These are phyloP conservation scores for Tulasnella sp. DNA, from an alignment of 768 basidiomycete species.

Conservation along the genomic window DNA sequence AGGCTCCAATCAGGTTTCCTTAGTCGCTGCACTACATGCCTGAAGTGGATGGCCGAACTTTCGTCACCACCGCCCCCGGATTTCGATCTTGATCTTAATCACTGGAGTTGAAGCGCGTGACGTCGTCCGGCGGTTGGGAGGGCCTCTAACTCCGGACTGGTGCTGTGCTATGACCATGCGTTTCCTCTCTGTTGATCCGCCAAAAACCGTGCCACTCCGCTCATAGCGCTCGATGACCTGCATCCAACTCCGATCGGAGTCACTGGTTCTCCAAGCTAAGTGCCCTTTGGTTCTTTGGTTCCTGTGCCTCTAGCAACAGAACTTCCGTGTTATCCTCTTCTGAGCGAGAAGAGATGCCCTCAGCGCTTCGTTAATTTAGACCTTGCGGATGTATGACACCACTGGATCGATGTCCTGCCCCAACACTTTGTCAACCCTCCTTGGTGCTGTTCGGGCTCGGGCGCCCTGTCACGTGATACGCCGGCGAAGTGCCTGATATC, in stretches of 20 bases:
- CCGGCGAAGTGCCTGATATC: background rate
- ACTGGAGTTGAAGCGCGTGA: background rate
- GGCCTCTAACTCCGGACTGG: background rate
- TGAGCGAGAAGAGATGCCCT: background rate
- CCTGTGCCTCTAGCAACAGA: background rate
- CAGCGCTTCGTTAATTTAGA: slow-evolving; percentile 1
- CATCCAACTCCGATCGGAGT: background rate
- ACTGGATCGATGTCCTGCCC: background rate
- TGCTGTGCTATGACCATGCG: background rate
- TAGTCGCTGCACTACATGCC: background rate
- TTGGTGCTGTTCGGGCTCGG: background rate
- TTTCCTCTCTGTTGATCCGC: background rate
- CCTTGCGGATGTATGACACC: background rate
- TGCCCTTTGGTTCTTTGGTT: background rate
- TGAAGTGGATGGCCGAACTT: background rate
- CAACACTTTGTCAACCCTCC: background rate
- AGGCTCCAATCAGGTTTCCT: background rate
- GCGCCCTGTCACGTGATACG: background rate
- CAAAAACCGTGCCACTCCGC: background rate
- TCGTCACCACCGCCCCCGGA: background rate
- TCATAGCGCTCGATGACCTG: background rate
- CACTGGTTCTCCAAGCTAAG: background rate
- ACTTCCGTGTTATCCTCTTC: background rate
- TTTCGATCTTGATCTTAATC: background rate
- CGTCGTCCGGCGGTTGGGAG: background rate